phyloP scores from a whole-genome alignment of 164 flowering plant species.

The Saururus chinensis region DNA sequence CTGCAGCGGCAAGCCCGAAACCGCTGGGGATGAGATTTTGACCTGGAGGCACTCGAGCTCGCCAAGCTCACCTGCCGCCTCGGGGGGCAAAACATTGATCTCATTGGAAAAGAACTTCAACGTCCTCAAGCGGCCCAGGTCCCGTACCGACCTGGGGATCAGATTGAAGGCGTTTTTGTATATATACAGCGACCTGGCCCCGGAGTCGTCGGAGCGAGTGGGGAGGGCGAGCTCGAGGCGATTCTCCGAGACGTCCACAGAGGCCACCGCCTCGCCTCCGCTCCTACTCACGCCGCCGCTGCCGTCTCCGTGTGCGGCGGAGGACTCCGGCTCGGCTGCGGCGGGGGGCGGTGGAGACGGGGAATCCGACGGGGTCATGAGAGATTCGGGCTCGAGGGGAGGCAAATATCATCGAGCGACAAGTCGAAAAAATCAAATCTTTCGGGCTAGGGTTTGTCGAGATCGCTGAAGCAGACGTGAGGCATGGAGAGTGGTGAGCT shows the following conservation, averaged over 20 bases:
- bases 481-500: no score
- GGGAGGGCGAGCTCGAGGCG: constrained; percentile 35
- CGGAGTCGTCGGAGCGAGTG: constrained; percentile 9
- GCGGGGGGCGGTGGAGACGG: background rate
- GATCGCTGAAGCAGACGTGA: no score
- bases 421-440: background rate
- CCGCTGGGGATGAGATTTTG: constrained; percentile 50
- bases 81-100: constrained; percentile 63
- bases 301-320: background rate
- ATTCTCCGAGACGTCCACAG: constrained; percentile 50
- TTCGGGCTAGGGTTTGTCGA: background rate
- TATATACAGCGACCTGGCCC: constrained; percentile 35
- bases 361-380: background rate
- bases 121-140: constrained; percentile 38
- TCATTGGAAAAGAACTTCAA: constrained; percentile 84
- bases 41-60: constrained; percentile 66
- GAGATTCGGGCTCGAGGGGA: no score
- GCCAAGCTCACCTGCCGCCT: constrained; percentile 38
- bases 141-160: constrained; percentile 55
- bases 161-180: constrained; percentile 69
- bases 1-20: constrained; percentile 43
- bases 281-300: background rate
- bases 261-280: background rate
- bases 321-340: background rate
- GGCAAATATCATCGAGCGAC: background rate